Base-by-base conservation (phyloP, 202 grass and related monocot species). In the Miscanthus sacchariflorus region DNA sequence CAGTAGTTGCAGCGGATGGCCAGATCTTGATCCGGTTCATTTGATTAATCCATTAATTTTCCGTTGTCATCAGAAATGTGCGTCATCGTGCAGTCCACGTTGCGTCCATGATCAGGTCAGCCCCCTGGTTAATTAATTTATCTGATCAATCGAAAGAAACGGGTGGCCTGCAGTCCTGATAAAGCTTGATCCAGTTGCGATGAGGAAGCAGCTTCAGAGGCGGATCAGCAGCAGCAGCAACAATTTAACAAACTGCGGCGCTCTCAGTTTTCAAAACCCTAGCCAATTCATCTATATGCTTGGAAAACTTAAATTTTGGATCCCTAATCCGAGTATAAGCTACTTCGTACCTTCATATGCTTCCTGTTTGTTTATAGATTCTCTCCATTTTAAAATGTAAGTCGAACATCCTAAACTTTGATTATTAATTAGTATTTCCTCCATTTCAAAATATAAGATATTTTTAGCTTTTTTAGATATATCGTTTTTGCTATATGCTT, bases 91-190 rank as follows among this genome's bases (percentile, higher is more conserved):
- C 17, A 64, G 72, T 72, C 69, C 54, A 75, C 78, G 54, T 83
- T 44, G 3, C 46, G 13, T 27, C 56, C 25, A 81, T 61, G 27
- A 85, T 90, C 35, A 70, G 38, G 75, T 90, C 38, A 21, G 59
- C 45, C 73, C 23, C 58, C 21, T 12, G 63, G 19, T n/a, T 52
- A 15, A 68, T 19, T 65, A 67, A 52, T 85, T 69, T 56, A 56
- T 63, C 36, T 38, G 67, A 70, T 59, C 50, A 78, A 39, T 54
- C 27, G 17, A 35, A 52, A 77, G 8, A 0, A 77, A 35, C 13
- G 44, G 17, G 33, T 23, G 10, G 19, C 50, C 76, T 2, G 11
- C 30, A 59, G 1, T 25, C 23, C 0, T 52, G 44, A 65, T 35
- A 15, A 61, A 9, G 7, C 67, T 38, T 69, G 17, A 59, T 33